phyloP scores from a whole-genome alignment of 1,284 basidiomycete genomes.

The Cryptococcus amylolentus region DNA sequence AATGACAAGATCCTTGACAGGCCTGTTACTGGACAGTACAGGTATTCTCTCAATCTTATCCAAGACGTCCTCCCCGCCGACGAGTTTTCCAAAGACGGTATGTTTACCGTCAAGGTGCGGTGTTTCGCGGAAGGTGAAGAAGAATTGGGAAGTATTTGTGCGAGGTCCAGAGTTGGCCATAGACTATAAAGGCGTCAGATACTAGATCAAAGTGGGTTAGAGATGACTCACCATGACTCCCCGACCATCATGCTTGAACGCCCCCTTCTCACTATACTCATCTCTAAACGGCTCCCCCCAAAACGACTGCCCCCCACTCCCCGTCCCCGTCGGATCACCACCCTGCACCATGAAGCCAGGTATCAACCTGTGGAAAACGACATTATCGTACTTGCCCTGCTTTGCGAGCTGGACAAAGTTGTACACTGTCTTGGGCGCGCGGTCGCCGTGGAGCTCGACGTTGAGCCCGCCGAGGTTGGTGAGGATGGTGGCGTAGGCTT shows the following conservation, averaged over 20 bases:
- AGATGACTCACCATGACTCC: conserved; percentile 58
- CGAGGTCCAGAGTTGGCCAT: conserved; percentile 87
- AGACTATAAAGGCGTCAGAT: conserved; percentile 42
- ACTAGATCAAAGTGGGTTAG: not conserved
- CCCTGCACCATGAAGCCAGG: conserved; percentile 99
- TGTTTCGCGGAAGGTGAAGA: conserved; percentile 76
- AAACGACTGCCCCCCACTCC: conserved; percentile 84
- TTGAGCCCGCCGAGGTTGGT: conserved; percentile 89
- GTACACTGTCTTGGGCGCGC: conserved; percentile 96
- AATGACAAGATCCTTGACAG: conserved; percentile 69
- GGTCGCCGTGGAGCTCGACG: conserved; percentile 68
- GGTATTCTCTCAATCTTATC: conserved; percentile 77
- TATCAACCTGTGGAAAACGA: conserved; percentile 81
- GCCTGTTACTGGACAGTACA: conserved; percentile 75
- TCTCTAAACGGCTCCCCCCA: conserved; percentile 96
- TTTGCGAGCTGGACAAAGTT: conserved; percentile 92
- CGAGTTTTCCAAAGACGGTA: conserved; percentile 94
- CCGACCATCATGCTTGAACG: conserved; percentile 76
- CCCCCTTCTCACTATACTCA: conserved; percentile 78
- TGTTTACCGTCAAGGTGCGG: conserved; percentile 65
- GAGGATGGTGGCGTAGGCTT: conserved; percentile 83
- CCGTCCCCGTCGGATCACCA: conserved; percentile 94
- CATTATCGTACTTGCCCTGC: conserved; percentile 81
- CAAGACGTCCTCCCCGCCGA: conserved; percentile 88
- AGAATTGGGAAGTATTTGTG: conserved; percentile 73